Evolutionary conservation across 768 basidiomycete species (phyloP).

Genomic region (Serpula lacrymans): DNA sequence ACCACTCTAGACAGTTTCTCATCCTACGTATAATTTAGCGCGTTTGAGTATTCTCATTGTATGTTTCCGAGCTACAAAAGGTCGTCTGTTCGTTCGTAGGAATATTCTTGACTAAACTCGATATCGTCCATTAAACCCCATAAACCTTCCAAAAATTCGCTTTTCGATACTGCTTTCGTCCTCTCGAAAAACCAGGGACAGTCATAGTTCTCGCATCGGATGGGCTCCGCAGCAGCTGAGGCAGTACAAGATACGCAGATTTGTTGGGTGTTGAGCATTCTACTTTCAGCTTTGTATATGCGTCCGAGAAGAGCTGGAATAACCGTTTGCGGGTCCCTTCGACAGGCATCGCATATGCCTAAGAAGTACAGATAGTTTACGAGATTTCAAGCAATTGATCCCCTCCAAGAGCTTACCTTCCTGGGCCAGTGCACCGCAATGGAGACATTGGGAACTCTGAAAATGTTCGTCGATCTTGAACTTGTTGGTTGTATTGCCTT

Average conservation of each 20-base stretch:
- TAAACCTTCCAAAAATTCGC: slow-evolving; percentile 26
- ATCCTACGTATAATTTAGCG: too few relatives aligned
- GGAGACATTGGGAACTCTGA: slow-evolving; percentile 61
- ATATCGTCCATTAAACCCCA: slow-evolving; percentile 27
- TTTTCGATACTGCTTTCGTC: slow-evolving; percentile 49
- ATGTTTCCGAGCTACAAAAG: not conserved
- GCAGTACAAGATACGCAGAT: slow-evolving; percentile 73
- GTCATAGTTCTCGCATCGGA: slow-evolving; percentile 79
- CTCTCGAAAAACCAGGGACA: slow-evolving; percentile 82
- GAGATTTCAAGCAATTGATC: not conserved
- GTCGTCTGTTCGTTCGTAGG: not conserved
- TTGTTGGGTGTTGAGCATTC: slow-evolving; percentile 53
- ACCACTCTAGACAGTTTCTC: too few relatives aligned
- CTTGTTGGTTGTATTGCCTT: slow-evolving; percentile 29
- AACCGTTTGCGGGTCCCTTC: slow-evolving; percentile 45
- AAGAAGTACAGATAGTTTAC: not conserved
- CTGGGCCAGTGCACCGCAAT: slow-evolving; percentile 56
- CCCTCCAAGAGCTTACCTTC: slow-evolving; percentile 39
- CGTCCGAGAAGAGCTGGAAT: slow-evolving; percentile 55
- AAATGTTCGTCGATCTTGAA: slow-evolving; percentile 76
- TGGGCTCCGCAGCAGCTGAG: slow-evolving; percentile 51
- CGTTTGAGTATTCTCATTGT: too few relatives aligned
- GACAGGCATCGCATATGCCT: slow-evolving; percentile 71
- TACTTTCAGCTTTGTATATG: slow-evolving; percentile 50
- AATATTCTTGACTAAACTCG: slow-evolving; percentile 5